phyloP scores from a whole-genome alignment of 2,329 filamentous ascomycete species.

The Talaromyces sp. region DNA sequence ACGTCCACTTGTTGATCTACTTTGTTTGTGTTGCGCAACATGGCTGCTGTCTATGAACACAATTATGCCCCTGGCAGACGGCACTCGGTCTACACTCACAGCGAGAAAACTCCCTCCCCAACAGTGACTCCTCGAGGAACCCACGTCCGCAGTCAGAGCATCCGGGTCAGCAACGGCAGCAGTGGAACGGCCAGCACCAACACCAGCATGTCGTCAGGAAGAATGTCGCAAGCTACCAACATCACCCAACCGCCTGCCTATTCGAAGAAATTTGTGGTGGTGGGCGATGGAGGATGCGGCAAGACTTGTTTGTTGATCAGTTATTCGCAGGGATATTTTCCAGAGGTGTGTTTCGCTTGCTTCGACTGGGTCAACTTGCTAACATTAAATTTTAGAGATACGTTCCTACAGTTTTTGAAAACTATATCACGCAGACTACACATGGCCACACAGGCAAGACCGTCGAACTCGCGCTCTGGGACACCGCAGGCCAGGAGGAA shows the following conservation, averaged over 20 bases:
- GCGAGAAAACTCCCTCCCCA: slow-evolving; percentile 33
- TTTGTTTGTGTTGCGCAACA: slow-evolving; percentile 8
- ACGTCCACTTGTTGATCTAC: not conserved
- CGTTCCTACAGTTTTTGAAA: slow-evolving; percentile 97
- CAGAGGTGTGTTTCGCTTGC: slow-evolving; percentile 66
- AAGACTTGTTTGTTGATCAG: slow-evolving; percentile 98
- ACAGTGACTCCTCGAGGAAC: slow-evolving; percentile 43
- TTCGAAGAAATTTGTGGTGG: slow-evolving; percentile 99
- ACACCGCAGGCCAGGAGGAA: slow-evolving; percentile 65
- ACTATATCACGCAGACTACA: slow-evolving; percentile 97
- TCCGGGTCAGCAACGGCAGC: slow-evolving; percentile 73
- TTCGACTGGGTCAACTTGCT: not conserved
- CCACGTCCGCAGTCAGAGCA: slow-evolving; percentile 53
- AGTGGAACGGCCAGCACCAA: slow-evolving; percentile 67
- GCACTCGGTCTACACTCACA: slow-evolving; percentile 45
- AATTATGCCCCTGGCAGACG: slow-evolving; percentile 56
- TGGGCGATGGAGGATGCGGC: slow-evolving; percentile 94
- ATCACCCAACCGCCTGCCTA: slow-evolving; percentile 88
- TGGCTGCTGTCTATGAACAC: slow-evolving; percentile 5
- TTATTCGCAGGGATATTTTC: slow-evolving; percentile 98
- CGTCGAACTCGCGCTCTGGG: slow-evolving; percentile 95
- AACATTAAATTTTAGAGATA: slow-evolving; percentile 71
- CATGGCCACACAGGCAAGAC: slow-evolving; percentile 87
- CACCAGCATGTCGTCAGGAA: slow-evolving; percentile 67
- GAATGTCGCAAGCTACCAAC: slow-evolving; percentile 75